phyloP scores from a whole-genome alignment of 345 rosid genomes.

The Cardiospermum halicacabum region DNA sequence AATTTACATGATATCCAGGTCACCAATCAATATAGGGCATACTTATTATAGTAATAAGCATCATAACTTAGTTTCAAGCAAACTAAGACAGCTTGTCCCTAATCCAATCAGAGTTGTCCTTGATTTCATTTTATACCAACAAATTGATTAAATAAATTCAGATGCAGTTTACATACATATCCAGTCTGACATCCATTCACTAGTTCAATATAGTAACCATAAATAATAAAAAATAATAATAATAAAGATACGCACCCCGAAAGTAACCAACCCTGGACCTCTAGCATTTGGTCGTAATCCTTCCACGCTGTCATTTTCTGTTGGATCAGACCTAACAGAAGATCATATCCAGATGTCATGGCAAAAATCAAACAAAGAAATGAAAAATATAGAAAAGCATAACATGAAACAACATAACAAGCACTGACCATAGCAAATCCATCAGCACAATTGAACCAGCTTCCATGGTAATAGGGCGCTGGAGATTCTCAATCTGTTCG shows the following conservation, averaged over 20 bases:
- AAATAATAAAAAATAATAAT: not conserved
- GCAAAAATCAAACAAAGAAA: constrained; percentile 15
- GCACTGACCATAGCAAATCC: constrained; percentile 88
- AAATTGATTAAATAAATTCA: not conserved
- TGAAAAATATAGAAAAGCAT: not conserved
- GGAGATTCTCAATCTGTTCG: constrained; percentile 91
- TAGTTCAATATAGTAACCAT: not conserved
- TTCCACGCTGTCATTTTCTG: constrained; percentile 99
- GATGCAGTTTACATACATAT: too few relatives aligned
- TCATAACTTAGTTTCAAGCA: not conserved
- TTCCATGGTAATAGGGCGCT: constrained; percentile 97
- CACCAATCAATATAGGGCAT: not conserved
- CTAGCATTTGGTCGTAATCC: constrained; percentile 97
- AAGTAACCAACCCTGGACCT: constrained; percentile 97
- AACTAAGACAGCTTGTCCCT: not conserved
- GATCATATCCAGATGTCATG: constrained; percentile 16
- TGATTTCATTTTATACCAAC: not conserved
- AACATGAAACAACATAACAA: constrained; percentile 10
- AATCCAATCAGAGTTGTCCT: not conserved
- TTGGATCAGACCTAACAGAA: constrained; percentile 88
- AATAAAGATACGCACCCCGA: constrained; percentile 77
- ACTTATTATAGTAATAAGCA: too few relatives aligned
- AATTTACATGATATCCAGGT: not conserved
- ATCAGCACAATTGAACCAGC: constrained; percentile 93
- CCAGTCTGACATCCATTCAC: too few relatives aligned